Percentiles rank a stretch among this genome's conserved stretches.
These are phyloP conservation scores for Cucurbita moschata DNA, from an alignment of 306 rosid species.

Conservation along the genomic window DNA sequence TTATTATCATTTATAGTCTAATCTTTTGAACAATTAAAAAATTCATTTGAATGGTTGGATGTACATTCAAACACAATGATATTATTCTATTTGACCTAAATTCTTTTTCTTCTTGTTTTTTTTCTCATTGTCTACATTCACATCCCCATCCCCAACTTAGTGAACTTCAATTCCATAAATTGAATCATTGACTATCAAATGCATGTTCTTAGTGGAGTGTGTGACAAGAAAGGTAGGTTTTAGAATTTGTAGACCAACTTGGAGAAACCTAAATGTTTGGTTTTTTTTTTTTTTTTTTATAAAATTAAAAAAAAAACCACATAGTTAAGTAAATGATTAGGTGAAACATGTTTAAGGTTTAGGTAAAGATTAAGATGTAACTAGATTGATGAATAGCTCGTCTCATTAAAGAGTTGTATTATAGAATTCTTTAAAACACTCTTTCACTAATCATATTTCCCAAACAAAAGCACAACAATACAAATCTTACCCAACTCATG, in stretches of 20 bases:
- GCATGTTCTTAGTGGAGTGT: neutral
- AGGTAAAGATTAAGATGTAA: neutral
- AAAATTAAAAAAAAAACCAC: no score
- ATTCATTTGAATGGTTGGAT: neutral
- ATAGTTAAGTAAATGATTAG: neutral
- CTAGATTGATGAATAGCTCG: neutral
- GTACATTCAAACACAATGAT: neutral
- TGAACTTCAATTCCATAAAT: neutral
- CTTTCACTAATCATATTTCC: neutral
- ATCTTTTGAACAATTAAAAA: neutral
- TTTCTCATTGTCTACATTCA: neutral
- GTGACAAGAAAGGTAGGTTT: neutral
- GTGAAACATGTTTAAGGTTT: neutral
- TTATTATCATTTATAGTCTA: neutral
- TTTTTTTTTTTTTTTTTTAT: neutral
- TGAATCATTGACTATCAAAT: neutral
- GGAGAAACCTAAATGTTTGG: neutral
- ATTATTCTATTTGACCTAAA: neutral
- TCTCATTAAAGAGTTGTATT: neutral
- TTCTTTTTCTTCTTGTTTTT: neutral
- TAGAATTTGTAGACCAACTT: neutral
- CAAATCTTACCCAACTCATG: slow-evolving; percentile 1
- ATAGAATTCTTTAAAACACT: neutral
- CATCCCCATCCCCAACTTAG: neutral
- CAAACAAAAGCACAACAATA: neutral